Evolutionary conservation across 805 yeast genomes (phyloP).

Genomic region (Naumovozyma dairenensis): DNA sequence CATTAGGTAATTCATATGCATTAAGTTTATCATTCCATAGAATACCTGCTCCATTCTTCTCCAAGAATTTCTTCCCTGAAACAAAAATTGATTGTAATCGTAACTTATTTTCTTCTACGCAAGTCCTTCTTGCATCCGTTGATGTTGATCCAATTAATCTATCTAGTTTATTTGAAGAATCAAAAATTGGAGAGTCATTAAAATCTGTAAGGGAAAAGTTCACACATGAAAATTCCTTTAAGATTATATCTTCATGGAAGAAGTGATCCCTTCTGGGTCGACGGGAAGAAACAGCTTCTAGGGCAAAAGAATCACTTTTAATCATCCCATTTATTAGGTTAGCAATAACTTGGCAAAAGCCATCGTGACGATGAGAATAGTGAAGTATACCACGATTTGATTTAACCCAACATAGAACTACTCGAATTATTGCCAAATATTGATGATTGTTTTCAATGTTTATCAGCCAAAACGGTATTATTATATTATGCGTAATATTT

Average conservation of each 20-base stretch:
- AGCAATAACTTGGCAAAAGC: slow-evolving; percentile 22
- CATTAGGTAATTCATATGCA: background rate
- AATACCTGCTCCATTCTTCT: slow-evolving; percentile 8
- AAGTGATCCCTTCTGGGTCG: slow-evolving; percentile 8
- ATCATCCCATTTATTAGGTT: slow-evolving; percentile 17
- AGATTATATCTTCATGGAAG: slow-evolving; percentile 12
- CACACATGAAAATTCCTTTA: slow-evolving; percentile 9
- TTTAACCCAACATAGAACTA: slow-evolving; percentile 46
- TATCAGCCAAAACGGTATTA: slow-evolving; percentile 14
- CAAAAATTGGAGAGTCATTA: slow-evolving; percentile 9
- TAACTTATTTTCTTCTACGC: slow-evolving; percentile 6
- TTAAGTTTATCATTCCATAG: slow-evolving; percentile 4
- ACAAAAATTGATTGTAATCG: slow-evolving; percentile 8
- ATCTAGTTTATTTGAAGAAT: slow-evolving; percentile 1
- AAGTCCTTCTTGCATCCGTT: slow-evolving; percentile 1
- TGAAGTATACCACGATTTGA: slow-evolving; percentile 35
- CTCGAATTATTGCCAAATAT: slow-evolving; percentile 34
- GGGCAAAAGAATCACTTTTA: slow-evolving; percentile 3
- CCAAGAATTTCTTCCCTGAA: slow-evolving; percentile 9
- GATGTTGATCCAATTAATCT: slow-evolving; percentile 6
- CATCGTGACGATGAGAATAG: slow-evolving; percentile 22
- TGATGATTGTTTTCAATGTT: slow-evolving; percentile 7
- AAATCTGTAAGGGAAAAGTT: slow-evolving; percentile 11
- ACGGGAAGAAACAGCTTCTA: slow-evolving; percentile 1
- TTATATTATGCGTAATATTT: slow-evolving; percentile 21